Evolutionary conservation across 1,284 basidiomycete species (phyloP), one percentile per base, ranked within the genome.

Genomic region (Pseudozyma pruni): DNA sequence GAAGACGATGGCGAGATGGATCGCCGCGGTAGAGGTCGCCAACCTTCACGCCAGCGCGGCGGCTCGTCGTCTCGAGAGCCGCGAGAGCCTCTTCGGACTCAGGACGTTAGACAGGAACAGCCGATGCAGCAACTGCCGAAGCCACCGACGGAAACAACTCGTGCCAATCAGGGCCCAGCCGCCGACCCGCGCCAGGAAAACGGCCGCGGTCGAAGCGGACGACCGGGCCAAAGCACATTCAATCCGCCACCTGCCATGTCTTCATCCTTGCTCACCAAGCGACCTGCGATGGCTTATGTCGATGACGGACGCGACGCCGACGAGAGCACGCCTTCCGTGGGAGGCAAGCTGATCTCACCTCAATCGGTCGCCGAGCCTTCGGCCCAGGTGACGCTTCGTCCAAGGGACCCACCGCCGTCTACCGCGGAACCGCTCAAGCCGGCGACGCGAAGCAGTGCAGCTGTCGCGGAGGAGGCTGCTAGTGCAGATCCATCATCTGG

Each of bases 371-470:
- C 66, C n/a, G 63, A 71, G 38, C 74, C 74, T 11, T 73, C 71
- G 10, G 74, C 67, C 2, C 62, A 73, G 22, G 69, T 72, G 32
- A 72, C 64, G 1, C 64, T 75, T 22, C 66, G 70, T 9, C 73
- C 73, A 4, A 48, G 73, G 17, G 59, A 55, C 23, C 73, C 69
- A 17, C 73, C 73, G 7, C 66, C 70, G 5, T 55, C 63, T 8
- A 62, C 45, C 7, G 56, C 70, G 33, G 73, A 64, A 39, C 69
- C 72, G 23, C 61, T 72, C 20, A 75, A 75, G 59, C 68, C 72
- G 11, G 69, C 72, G 3, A 67, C 62, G 14, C 59, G 67, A 16
- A 45, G 42, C 29, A 17, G 37, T n/a, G 31, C 43, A 13, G 46
- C 20, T 20, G 34, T 13, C 33, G 52, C 42, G n/a, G 55, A 58